Base-by-base conservation (phyloP, 2,329 filamentous ascomycete genomes). In the Colletotrichum somersetense region DNA sequence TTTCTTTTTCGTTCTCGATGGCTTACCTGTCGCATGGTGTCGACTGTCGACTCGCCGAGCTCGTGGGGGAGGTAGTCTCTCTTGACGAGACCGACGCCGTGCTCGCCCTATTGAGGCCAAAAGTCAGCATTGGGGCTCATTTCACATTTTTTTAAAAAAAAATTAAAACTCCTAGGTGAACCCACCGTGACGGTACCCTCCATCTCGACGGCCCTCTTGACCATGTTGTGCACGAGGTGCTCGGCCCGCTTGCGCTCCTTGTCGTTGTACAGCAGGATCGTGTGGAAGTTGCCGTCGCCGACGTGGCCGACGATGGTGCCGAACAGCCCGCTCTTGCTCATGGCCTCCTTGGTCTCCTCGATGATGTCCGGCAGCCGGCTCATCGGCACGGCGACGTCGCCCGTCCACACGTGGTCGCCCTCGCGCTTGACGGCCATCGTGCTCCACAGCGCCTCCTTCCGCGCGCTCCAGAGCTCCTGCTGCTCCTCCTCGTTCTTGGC, bases 371-470 rank as follows among this genome's bases (percentile, higher is more conserved):
- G 89, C 76, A 96, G 80, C 72, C 88, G 85, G 74, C 89, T 93
- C 80, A 96, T 91, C 18, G 94, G 94, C 66, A 97, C 94, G 0
- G 94, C 94, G 14, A 96, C 94, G 78, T 97, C 94, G 1, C 93
- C 93, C 0, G 93, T 96, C 93, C 93, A 96, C 4, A 96, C 91
- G 66, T 89, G 89, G 75, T 95, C 91, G n/a, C 86, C 89, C 56
- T 79, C 88, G 83, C 81, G 89, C 83, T 81, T 89, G 77, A 91
- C 85, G 0, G 92, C 89, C 85, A 94, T 91, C 68, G 92, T 91
- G 77, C 90, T 92, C 93, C 93, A 96, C 48, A 97, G 85, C 1
- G 93, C 93, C 81, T 95, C 92, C 82, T 97, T 97, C 56, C 94
- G 85, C 30, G 94, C 94, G 76, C 90, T 92, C 94, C 94, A 97